phyloP scores from a whole-genome alignment of 1,284 basidiomycete species.

The Malassezia japonica region DNA sequence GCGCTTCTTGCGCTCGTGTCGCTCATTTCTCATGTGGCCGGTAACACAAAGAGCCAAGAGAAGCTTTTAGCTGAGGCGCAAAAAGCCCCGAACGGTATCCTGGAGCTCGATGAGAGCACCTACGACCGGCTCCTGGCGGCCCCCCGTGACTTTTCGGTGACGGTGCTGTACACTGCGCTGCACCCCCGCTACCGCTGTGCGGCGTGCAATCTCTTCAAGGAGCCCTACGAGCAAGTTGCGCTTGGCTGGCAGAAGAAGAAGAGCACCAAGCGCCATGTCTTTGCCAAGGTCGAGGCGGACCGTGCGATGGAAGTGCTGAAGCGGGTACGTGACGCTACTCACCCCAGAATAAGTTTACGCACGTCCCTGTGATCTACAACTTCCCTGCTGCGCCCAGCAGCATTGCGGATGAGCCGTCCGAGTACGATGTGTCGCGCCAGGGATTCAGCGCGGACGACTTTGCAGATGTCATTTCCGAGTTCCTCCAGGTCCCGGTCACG shows the following conservation, averaged over 20 bases:
- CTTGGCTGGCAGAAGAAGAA: slow-evolving; percentile 6
- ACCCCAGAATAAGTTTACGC: neutral
- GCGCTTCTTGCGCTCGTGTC: neutral
- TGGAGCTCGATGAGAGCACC: slow-evolving; percentile 1
- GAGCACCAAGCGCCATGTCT: neutral
- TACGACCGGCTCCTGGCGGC: slow-evolving; percentile 3
- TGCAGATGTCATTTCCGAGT: neutral
- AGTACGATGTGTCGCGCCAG: slow-evolving; percentile 4
- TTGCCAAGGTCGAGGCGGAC: slow-evolving; percentile 9
- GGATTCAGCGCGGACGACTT: slow-evolving; percentile 10
- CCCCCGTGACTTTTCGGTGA: slow-evolving; percentile 14
- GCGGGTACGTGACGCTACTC: neutral
- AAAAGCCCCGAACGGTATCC: slow-evolving; percentile 2
- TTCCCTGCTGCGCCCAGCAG: neutral
- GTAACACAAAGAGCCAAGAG: neutral
- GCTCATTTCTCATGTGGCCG: neutral
- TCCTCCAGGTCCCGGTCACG: slow-evolving; percentile 22
- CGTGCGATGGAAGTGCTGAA: slow-evolving; percentile 6
- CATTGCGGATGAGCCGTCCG: neutral
- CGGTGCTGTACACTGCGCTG: slow-evolving; percentile 7
- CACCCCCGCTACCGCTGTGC: slow-evolving; percentile 3
- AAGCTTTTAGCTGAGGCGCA: neutral
- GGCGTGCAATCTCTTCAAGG: slow-evolving; percentile 9
- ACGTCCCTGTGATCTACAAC: slow-evolving; percentile 5
- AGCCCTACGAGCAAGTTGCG: slow-evolving; percentile 8